Conservation (phyloP, 306 rosid genomes). For the Malus orientalis region DNA sequence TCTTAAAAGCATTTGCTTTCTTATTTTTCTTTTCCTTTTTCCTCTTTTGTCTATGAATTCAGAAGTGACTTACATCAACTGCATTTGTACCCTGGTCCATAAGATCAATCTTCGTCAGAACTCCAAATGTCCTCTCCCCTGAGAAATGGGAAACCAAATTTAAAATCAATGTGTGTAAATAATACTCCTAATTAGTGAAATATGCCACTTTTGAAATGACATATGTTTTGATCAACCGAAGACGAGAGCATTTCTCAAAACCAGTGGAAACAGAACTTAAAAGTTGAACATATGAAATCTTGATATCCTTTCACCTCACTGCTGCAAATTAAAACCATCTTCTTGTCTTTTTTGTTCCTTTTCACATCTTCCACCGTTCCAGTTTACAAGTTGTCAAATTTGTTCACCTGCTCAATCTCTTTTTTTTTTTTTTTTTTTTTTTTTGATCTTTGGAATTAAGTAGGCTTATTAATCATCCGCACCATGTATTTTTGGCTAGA, state of each 20-base stretch:
- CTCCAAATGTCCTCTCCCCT: slow-evolving; percentile 48
- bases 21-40: neutral
- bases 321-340: neutral
- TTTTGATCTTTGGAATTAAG: neutral
- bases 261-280: neutral
- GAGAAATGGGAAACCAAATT: neutral
- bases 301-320: neutral
- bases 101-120: slow-evolving; percentile 41
- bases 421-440: neutral
- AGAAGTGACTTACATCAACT: slow-evolving; percentile 30
- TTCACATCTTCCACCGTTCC: neutral
- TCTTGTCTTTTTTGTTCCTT: neutral
- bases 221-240: neutral
- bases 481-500: neutral
- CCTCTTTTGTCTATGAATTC: neutral
- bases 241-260: neutral
- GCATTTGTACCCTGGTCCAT: slow-evolving; percentile 52
- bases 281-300: neutral
- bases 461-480: neutral
- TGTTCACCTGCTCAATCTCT: neutral
- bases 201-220: neutral
- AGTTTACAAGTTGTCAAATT: neutral
- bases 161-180: neutral
- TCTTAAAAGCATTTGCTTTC: neutral
- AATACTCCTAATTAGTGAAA: neutral